Evolutionary conservation across 108 stramenopile species (phyloP).

Genomic region (Cyclostephanos tholiformis): DNA sequence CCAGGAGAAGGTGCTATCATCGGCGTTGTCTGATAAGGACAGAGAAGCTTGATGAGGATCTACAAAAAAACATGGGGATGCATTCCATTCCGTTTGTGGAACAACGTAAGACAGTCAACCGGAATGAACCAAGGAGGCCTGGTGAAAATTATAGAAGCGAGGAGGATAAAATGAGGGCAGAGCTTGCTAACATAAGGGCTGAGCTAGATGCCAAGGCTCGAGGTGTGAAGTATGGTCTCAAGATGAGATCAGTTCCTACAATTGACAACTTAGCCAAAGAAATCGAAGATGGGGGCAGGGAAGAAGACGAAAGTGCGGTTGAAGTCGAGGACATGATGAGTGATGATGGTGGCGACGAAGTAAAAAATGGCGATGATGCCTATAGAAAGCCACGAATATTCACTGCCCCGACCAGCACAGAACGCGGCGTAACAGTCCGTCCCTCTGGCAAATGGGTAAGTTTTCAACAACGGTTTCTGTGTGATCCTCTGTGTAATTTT

Average conservation of each 20-base stretch:
- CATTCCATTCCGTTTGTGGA: not conserved
- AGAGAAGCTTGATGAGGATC: not conserved
- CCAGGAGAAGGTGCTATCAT: conserved; percentile 26
- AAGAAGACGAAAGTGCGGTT: conserved; percentile 8
- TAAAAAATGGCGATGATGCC: not conserved
- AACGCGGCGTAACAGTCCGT: conserved; percentile 81
- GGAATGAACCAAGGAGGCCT: not conserved
- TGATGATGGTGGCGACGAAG: not conserved
- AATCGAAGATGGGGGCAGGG: conserved; percentile 4
- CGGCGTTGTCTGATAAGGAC: conserved; percentile 19
- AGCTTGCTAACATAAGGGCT: conserved; percentile 15
- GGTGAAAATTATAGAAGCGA: not conserved
- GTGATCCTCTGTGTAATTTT: not conserved
- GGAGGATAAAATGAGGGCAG: conserved; percentile 6
- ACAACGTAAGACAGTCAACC: not conserved
- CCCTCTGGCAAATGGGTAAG: conserved; percentile 84
- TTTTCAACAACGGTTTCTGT: not conserved
- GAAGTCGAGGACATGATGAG: conserved; percentile 1
- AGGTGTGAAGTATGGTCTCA: conserved; percentile 7
- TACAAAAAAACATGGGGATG: not conserved
- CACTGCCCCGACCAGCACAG: conserved; percentile 42
- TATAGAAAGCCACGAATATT: conserved; percentile 13
- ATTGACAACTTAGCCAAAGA: not conserved
- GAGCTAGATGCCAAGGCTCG: conserved; percentile 7
- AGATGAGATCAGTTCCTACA: not conserved